Base-by-base conservation (phyloP, 2,329 filamentous ascomycete species). In the Penicillium sp. region DNA sequence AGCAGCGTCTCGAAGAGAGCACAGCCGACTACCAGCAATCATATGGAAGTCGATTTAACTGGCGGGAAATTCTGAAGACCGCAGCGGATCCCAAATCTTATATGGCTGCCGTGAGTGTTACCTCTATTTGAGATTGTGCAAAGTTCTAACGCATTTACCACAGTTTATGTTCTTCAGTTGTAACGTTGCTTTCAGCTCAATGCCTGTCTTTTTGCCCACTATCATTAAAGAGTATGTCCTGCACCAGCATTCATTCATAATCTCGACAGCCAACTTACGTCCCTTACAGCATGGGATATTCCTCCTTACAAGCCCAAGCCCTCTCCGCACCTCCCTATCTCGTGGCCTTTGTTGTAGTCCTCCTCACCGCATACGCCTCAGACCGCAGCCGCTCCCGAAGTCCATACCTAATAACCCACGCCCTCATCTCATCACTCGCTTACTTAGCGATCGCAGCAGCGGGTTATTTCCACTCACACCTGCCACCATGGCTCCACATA, bases 151-250 rank as follows among this genome's bases (percentile, higher is more conserved):
- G 36, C 31, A 35, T 38, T 11, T 25, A 14, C 12, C 17, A 17
- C 30, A 76, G 74, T 74, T 84, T 64, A 95, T 96, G 84, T 90
- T 95, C 79, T 91, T 95, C 78, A 85, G 88, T 72, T 86, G 88
- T 68, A 96, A 96, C 73, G 88, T 95, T 70, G 88, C 91, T 12
- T 96, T 96, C 77, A 87, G 86, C 67, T 93, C 89, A 22, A 85
- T 96, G 69, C 91, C 91, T 3, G 89, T 94, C 46, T 96, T 96
- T 70, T 81, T 96, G 3, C 91, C 91, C 35, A 91, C 88, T 25
- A 90, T 95, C 59, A 82, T 95, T 44, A 78, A 80, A 57, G 83
- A 87, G 68, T 78, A 65, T 54, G 71, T 65, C 40, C 31, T n/a
- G 12, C 26, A 14, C 11, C 16, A 5, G 2, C 10, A 17, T 17